A percentile compares a stretch with the other conserved stretches of the same genome.
phyloP scores from a whole-genome alignment of 225 moss, liverwort and hornwort species.

The Straminergon stramineum region DNA sequence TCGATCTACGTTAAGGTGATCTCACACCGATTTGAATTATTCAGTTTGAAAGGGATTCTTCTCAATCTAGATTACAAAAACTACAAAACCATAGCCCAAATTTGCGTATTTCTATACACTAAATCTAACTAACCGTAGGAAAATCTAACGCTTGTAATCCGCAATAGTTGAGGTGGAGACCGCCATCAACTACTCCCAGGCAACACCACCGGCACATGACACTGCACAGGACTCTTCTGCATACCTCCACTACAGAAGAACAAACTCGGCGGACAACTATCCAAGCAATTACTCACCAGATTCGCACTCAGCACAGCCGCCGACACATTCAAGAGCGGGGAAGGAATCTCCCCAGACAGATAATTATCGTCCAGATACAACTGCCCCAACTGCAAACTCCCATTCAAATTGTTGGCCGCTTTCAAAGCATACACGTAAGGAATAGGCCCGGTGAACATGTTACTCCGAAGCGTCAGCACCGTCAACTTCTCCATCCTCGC shows the following conservation, averaged over 20 bases:
- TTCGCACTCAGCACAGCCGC: conserved; percentile 21
- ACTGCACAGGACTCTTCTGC: conserved; percentile 32
- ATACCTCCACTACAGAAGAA: conserved; percentile 36
- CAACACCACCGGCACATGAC: conserved; percentile 21
- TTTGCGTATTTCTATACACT: not conserved
- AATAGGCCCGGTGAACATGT: conserved; percentile 38
- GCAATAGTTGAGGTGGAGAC: not conserved
- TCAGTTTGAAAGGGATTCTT: not conserved
- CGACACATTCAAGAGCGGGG: conserved; percentile 28
- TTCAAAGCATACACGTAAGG: conserved; percentile 39
- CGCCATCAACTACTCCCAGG: not conserved
- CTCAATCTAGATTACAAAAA: not conserved
- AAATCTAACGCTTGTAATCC: not conserved
- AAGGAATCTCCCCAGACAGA: conserved; percentile 40
- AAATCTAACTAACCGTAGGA: not conserved
- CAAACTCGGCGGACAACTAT: conserved; percentile 28
- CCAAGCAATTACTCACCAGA: conserved; percentile 34
- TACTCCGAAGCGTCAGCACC: conserved; percentile 33
- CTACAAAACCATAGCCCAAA: not conserved
- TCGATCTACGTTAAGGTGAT: not conserved
- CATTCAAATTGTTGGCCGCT: conserved; percentile 15
- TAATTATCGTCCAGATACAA: conserved; percentile 49
- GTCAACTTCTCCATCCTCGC: conserved; percentile 26
- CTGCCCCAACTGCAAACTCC: conserved; percentile 30
- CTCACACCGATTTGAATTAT: not conserved